Evolutionary conservation across 345 rosid genomes (phyloP).

Genomic region (Rhizophora apiculata): DNA sequence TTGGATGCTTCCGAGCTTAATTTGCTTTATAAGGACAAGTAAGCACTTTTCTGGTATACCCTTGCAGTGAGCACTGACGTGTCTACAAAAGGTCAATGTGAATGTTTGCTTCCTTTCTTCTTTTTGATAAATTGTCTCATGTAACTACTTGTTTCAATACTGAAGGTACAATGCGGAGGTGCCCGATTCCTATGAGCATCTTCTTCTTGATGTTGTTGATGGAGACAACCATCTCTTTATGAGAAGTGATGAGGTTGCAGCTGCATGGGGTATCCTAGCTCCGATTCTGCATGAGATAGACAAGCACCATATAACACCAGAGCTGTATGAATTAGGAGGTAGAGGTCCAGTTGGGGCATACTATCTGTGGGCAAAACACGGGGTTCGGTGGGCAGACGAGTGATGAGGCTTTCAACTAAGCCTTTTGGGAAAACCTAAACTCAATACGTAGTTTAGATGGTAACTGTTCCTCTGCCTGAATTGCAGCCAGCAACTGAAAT

Average conservation of each 20-base stretch:
- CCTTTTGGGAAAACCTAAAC: not conserved
- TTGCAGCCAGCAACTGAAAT: no score
- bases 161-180: conserved; percentile 53
- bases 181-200: conserved; percentile 79
- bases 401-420: conserved; percentile 5
- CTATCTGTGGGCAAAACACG: conserved; percentile 73
- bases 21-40: conserved; percentile 72
- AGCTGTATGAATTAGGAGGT: conserved; percentile 69
- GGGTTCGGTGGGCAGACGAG: conserved; percentile 60
- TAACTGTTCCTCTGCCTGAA: no score
- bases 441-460: not conserved
- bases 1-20: conserved; percentile 77
- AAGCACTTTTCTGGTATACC: conserved; percentile 4
- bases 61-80: not conserved
- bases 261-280: conserved; percentile 61
- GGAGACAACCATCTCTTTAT: conserved; percentile 78
- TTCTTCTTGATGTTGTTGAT: conserved; percentile 74
- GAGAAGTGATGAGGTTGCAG: conserved; percentile 82
- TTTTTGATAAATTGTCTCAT: no score
- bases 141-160: not conserved
- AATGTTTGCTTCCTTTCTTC: not conserved
- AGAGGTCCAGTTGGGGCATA: conserved; percentile 70
- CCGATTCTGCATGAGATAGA: conserved; percentile 57
- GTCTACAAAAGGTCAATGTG: not conserved
- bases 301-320: conserved; percentile 47